phyloP scores from a whole-genome alignment of 2,329 filamentous ascomycete species.

The Septoria linicola region DNA sequence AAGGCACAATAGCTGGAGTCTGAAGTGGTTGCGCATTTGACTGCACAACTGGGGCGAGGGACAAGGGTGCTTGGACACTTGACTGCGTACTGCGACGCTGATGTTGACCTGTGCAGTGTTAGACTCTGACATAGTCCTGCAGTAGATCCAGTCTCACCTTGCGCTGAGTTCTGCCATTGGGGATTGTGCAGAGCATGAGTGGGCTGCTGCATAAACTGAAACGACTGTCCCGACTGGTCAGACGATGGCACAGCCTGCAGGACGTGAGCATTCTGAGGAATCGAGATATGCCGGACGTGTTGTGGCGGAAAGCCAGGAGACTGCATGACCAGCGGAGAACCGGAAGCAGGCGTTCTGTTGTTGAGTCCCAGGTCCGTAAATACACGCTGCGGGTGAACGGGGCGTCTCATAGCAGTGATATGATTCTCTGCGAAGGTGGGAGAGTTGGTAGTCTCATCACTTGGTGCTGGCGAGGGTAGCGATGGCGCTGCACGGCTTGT shows the following conservation, averaged over 20 bases:
- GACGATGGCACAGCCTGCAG: too few relatives aligned
- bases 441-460: conserved; percentile 52
- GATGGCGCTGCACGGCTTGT: background rate
- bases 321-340: background rate
- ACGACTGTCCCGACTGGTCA: too few relatives aligned
- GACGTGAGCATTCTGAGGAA: background rate
- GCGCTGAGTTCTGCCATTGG: too few relatives aligned
- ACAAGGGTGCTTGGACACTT: background rate
- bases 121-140: too few relatives aligned
- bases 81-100: conserved; percentile 1
- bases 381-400: conserved; percentile 2
- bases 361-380: background rate
- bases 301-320: background rate
- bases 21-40: conserved; percentile 10
- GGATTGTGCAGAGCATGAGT: too few relatives aligned
- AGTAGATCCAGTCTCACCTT: too few relatives aligned
- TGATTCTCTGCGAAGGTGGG: conserved; percentile 21
- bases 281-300: background rate
- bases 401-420: conserved; percentile 2
- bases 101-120: background rate
- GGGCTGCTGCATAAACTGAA: too few relatives aligned
- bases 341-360: background rate
- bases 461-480: conserved; percentile 63
- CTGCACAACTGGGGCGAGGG: background rate
- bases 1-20: background rate